Evolutionary conservation across 73 alveolate genomes (phyloP).

Genomic region (Paramecium octaurelia): DNA sequence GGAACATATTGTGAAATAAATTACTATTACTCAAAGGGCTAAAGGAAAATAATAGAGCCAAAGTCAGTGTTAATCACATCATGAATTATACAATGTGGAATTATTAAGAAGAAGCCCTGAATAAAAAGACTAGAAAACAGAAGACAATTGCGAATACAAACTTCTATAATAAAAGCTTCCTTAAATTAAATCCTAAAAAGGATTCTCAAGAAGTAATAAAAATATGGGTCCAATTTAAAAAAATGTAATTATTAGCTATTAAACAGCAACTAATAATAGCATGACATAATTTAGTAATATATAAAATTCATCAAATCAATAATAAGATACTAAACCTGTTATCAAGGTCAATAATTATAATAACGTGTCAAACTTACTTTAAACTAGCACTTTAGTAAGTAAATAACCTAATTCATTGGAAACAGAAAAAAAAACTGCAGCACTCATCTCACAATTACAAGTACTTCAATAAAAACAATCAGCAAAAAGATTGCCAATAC

Average conservation of each 20-base stretch:
- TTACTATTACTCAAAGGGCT: neutral
- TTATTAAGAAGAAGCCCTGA: neutral
- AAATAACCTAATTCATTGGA: neutral
- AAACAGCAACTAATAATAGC: neutral
- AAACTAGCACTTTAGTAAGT: neutral
- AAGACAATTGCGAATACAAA: neutral
- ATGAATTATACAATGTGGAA: neutral
- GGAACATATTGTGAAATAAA: neutral
- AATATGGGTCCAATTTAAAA: neutral
- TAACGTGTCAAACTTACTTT: neutral
- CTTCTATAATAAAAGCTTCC: neutral
- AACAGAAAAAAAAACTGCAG: neutral
- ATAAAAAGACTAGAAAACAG: neutral
- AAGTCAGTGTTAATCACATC: neutral
- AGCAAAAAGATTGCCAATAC: neutral
- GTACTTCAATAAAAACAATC: neutral
- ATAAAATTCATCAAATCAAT: neutral
- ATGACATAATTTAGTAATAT: neutral
- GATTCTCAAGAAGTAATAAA: neutral
- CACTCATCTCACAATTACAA: neutral
- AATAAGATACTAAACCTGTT: neutral
- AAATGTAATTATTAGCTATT: neutral
- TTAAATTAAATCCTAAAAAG: neutral
- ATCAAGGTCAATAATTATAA: neutral
- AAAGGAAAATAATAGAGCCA: neutral